A percentile compares a stretch with the other conserved stretches of the same genome.
These are phyloP conservation scores for Exserohilum turcica DNA, from an alignment of 2,329 filamentous ascomycete genomes.

Conservation along the genomic window DNA sequence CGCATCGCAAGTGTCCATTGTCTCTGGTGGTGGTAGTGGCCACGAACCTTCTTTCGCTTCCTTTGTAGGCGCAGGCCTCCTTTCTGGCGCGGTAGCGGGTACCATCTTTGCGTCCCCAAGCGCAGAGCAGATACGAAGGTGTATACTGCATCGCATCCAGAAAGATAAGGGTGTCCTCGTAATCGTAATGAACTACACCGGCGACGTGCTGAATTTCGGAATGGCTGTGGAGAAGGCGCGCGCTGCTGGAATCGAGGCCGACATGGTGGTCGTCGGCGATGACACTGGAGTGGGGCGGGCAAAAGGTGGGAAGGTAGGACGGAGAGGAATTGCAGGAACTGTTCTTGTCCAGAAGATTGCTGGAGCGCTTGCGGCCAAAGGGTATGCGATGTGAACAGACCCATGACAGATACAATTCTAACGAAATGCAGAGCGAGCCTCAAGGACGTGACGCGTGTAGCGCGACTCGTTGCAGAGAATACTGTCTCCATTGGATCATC, in stretches of 20 bases:
- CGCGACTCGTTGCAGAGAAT: slow-evolving; percentile 73
- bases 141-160: slow-evolving; percentile 74
- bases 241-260: slow-evolving; percentile 74
- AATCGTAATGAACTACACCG: slow-evolving; percentile 94
- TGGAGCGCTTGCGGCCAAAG: slow-evolving; percentile 78
- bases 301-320: slow-evolving; percentile 87
- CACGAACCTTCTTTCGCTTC: slow-evolving; percentile 88
- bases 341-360: slow-evolving; percentile 90
- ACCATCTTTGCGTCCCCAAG: slow-evolving; percentile 84
- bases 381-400: slow-evolving; percentile 48
- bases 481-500: slow-evolving; percentile 85
- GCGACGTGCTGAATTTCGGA: slow-evolving; percentile 81
- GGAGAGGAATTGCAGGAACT: slow-evolving; percentile 88
- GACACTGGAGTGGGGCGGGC: slow-evolving; percentile 85
- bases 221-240: slow-evolving; percentile 92
- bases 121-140: slow-evolving; percentile 80
- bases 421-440: slow-evolving; percentile 53
- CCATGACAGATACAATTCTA: background rate
- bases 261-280: slow-evolving; percentile 91
- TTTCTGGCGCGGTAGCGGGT: slow-evolving; percentile 81
- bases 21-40: slow-evolving; percentile 87
- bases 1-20: slow-evolving; percentile 70
- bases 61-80: slow-evolving; percentile 81
- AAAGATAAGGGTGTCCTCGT: slow-evolving; percentile 76
- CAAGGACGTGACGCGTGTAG: slow-evolving; percentile 73